These are phyloP conservation scores for Fereydounia khargensis DNA, from an alignment of 1,284 basidiomycete species.

Conservation along the genomic window DNA sequence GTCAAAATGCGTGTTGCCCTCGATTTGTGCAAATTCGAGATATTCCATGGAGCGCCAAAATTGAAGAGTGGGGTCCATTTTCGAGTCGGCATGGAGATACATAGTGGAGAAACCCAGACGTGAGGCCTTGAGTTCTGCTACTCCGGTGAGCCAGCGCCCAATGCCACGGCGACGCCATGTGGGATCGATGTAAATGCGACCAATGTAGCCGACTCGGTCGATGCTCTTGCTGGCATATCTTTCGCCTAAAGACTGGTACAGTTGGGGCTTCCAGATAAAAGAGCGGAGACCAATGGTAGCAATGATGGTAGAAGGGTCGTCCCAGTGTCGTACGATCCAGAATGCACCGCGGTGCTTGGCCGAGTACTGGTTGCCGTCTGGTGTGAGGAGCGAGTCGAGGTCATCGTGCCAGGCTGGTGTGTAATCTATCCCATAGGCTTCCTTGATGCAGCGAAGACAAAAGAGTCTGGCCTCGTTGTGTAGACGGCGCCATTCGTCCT, in stretches of 20 bases:
- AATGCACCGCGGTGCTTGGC: constrained; percentile 26
- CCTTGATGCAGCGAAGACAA: not conserved
- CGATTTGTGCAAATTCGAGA: not conserved
- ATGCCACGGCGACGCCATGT: constrained; percentile 19
- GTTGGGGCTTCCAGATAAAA: constrained; percentile 30
- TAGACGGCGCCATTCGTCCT: not conserved
- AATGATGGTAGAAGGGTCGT: constrained; percentile 1
- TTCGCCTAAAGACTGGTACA: constrained; percentile 25
- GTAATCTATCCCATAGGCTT: not conserved
- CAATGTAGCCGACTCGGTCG: constrained; percentile 24
- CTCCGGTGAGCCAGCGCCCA: constrained; percentile 24
- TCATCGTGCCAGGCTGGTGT: not conserved
- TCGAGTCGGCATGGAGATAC: constrained; percentile 1
- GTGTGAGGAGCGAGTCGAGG: constrained; percentile 15
- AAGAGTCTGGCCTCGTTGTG: not conserved
- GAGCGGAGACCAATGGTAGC: constrained; percentile 27
- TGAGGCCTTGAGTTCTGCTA: constrained; percentile 22
- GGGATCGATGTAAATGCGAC: constrained; percentile 15
- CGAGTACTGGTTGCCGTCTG: constrained; percentile 26
- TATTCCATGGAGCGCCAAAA: not conserved
- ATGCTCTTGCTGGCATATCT: constrained; percentile 33
- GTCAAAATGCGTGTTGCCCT: not conserved
- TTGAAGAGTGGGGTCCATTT: not conserved
- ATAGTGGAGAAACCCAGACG: constrained; percentile 26
- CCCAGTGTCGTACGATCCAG: constrained; percentile 7